Evolutionary conservation across 176 grass and related monocot genomes (phyloP).

Genomic region (Raddia distichophylla): DNA sequence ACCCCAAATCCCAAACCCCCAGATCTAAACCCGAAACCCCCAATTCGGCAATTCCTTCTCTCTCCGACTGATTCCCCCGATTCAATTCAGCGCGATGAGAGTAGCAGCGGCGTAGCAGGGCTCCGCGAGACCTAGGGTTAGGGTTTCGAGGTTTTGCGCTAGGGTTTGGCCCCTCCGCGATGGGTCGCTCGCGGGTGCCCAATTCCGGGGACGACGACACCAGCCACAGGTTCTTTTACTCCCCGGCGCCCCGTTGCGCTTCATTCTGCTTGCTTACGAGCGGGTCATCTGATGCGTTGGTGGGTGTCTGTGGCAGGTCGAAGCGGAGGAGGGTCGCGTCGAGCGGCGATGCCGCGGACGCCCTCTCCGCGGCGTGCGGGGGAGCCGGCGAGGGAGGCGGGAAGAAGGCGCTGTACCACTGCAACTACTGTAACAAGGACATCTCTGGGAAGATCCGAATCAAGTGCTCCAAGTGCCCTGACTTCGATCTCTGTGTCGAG

Average conservation of each 20-base stretch:
- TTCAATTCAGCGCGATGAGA: slow-evolving; percentile 24
- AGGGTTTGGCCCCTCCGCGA: slow-evolving; percentile 58
- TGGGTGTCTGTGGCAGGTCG: slow-evolving; percentile 61
- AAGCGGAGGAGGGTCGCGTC: slow-evolving; percentile 85
- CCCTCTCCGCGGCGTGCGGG: slow-evolving; percentile 52
- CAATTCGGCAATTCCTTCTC: neutral
- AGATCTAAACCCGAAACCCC: slow-evolving; percentile 26
- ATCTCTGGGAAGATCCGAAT: slow-evolving; percentile 98
- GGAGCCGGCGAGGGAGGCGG: slow-evolving; percentile 65
- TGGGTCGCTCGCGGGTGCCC: slow-evolving; percentile 85
- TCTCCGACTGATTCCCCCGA: neutral
- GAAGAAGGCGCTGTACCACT: slow-evolving; percentile 97
- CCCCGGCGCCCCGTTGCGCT: neutral
- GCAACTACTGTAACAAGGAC: slow-evolving; percentile 99
- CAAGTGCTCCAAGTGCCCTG: slow-evolving; percentile 95
- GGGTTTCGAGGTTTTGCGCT: slow-evolving; percentile 44
- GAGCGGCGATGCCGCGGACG: slow-evolving; percentile 74
- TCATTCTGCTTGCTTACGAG: neutral
- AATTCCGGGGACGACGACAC: slow-evolving; percentile 86
- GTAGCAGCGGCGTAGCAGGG: slow-evolving; percentile 15
- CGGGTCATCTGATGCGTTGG: neutral
- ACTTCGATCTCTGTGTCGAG: slow-evolving; percentile 97
- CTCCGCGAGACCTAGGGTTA: slow-evolving; percentile 33
- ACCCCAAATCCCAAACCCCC: slow-evolving; percentile 24
- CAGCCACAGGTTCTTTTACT: slow-evolving; percentile 63